Evolutionary conservation across 805 yeast species (phyloP).

Genomic region (Gaillardinia entomophila): DNA sequence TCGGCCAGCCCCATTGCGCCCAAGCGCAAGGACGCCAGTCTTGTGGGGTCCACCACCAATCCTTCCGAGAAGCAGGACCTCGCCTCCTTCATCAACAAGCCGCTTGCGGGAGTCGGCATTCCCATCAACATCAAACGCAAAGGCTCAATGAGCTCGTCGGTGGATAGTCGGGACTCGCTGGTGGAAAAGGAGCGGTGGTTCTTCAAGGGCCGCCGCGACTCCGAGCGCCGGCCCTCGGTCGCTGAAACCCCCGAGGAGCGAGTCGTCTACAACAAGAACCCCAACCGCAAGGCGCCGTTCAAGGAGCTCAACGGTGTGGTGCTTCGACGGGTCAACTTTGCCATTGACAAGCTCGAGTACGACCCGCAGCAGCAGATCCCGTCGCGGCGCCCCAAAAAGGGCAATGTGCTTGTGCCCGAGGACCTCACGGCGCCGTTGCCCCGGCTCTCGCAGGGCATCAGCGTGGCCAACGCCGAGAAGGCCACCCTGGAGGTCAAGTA

Average conservation of each 20-base stretch:
- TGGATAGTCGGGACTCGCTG: constrained; percentile 1
- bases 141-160: constrained; percentile 3
- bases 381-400: constrained; percentile 47
- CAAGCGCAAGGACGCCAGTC: constrained; percentile 1
- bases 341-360: constrained; percentile 60
- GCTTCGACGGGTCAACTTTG: constrained; percentile 68
- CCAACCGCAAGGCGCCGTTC: constrained; percentile 31
- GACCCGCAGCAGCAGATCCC: constrained; percentile 65
- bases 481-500: constrained; percentile 18
- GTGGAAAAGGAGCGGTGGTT: constrained; percentile 1
- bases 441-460: constrained; percentile 62
- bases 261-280: constrained; percentile 41
- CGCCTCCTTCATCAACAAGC: constrained; percentile 16
- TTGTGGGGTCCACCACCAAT: constrained; percentile 4
- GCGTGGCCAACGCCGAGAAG: constrained; percentile 32
- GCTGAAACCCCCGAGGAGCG: constrained; percentile 11
- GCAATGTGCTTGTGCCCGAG: constrained; percentile 54
- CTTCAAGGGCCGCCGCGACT: neutral
- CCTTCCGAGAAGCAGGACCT: constrained; percentile 12
- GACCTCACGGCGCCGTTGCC: constrained; percentile 61
- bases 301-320: constrained; percentile 24
- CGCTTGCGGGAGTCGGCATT: constrained; percentile 20
- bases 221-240: too few relatives aligned
- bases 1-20: neutral
- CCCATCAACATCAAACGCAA: constrained; percentile 5